Evolutionary conservation across 805 yeast genomes (phyloP), one percentile per base, ranked within the genome.

Genomic region (Peterozyma xylosa): DNA sequence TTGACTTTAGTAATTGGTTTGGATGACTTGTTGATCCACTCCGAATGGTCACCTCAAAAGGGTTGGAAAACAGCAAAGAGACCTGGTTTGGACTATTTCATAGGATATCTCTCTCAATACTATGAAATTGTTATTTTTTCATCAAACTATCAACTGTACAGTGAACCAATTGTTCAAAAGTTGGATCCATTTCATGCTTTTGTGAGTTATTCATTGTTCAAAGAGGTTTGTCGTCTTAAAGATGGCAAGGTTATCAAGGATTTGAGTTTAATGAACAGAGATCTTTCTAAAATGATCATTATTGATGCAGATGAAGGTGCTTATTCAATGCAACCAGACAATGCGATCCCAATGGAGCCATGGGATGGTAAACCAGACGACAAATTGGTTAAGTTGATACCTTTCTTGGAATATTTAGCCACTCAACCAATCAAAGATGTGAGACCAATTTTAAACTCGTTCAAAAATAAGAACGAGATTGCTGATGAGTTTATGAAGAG

Each of bases 21-120:
- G 56, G 99, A 93, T 55, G 99, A 93, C 57, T 68, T 93, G 48
- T 74, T 93, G 58, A 78, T 91, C 45, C 96, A 93, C 62, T 81
- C 95, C 35, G 86, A 84, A 50, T 93, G 99, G 99, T 77, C 86
- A 45, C 78, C 87, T 53, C 80, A 86, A 63, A 74, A 79, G 59
- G 99, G 99, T 43, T 93, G 99, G 99, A 82, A 93, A 68, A 91
- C 97, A 13, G 98, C 96, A 30, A 93, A 93, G 73, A 87, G 99
- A 70, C 98, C 99, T 32, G 99, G 99, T 50, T 81, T 88, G 48
- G 99, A 95, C 64, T 93, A 93, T 71, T 93, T 93, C 68, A 70
- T 93, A 60, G 96, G 95, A 29, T 93, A 93, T 66, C 71, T 93
- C 54, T 86, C 96, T 7, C 96, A 87, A 67, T 91, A 89, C 71